Evolutionary conservation across 495 filamentous ascomycete species (phyloP), one percentile per base, ranked within the genome.

Genomic region (Stereocaulon alpinum): DNA sequence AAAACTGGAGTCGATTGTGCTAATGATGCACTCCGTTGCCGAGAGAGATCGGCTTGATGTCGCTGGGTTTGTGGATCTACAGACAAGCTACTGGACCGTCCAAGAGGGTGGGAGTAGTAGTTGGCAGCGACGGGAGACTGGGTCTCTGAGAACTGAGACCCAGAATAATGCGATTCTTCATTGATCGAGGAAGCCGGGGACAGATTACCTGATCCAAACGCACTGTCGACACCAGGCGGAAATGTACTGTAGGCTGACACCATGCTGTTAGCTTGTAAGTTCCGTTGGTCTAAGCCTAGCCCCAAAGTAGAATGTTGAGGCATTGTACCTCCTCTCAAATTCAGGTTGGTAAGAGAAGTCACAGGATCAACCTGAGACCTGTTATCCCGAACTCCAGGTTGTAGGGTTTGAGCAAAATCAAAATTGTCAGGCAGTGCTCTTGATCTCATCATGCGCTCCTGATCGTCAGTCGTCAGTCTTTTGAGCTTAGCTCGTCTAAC

Each of bases 401-500:
- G 48, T 17, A 60, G 29, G 4, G 58, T 53, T 29, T 54, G 58
- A 52, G 40, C 41, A 20, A 60, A 54, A n/a, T 60, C 58, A 17
- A 60, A 60, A 6, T 54, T n/a, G 10, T 60, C 58, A n/a, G 40
- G 58, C 32, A 60, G 17, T 11, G 50, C 50, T 47, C 58, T 44
- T 41, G 58, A 60, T 20, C 58, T 54, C 40, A 51, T 60, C 58
- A 55, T 47, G 2, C 58, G 40, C 49, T 96, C 92, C 40, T 90
- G 87, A 66, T 97, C 92, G 73, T 96, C 91, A 43, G 83, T 89
- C 42, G 87, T 95, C 61, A 97, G 76, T 60, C 92, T 85, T 80
- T 96, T 97, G 69, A 96, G 84, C 73, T 97, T 97, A 24, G 92
- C 92, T 70, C 92, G 77, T 73, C 92, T 97, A 61, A 17, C 58